These are phyloP conservation scores for Xylaria palmicola DNA, from an alignment of 495 filamentous ascomycete genomes.

Conservation along the genomic window DNA sequence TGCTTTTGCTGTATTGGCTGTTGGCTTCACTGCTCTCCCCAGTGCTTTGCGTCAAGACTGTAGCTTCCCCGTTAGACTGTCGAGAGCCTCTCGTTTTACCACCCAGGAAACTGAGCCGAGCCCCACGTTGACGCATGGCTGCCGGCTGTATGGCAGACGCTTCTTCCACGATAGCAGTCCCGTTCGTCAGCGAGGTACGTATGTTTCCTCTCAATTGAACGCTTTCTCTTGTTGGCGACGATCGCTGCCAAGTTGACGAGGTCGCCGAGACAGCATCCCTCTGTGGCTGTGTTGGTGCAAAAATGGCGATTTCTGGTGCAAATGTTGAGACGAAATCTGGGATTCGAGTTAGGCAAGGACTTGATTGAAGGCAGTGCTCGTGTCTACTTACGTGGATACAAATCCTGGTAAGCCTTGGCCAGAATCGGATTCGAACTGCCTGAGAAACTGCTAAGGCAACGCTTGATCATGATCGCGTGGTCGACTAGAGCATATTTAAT, in stretches of 20 bases:
- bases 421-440: conserved; percentile 55
- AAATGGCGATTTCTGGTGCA: conserved; percentile 58
- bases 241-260: conserved; percentile 44
- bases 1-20: conserved; percentile 29
- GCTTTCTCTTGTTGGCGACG: conserved; percentile 32
- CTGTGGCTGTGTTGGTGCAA: conserved; percentile 42
- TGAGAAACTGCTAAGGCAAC: conserved; percentile 70
- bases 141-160: conserved; percentile 38
- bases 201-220: conserved; percentile 23
- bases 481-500: conserved; percentile 84
- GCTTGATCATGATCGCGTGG: conserved; percentile 82
- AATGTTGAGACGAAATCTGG: conserved; percentile 39
- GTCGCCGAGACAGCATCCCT: conserved; percentile 33
- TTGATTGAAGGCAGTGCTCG: conserved; percentile 22
- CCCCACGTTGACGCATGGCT: conserved; percentile 42
- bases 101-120: conserved; percentile 49
- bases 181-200: conserved; percentile 22
- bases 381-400: conserved; percentile 53
- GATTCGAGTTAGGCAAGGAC: conserved; percentile 19
- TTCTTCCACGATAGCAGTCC: conserved; percentile 40
- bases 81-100: conserved; percentile 40
- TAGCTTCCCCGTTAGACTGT: conserved; percentile 21
- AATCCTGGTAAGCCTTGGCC: conserved; percentile 40
- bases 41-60: conserved; percentile 24
- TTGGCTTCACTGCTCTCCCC: conserved; percentile 31